Conservation (phyloP, 2,329 filamentous ascomycete species). For the Curvularia eragrostidis region DNA sequence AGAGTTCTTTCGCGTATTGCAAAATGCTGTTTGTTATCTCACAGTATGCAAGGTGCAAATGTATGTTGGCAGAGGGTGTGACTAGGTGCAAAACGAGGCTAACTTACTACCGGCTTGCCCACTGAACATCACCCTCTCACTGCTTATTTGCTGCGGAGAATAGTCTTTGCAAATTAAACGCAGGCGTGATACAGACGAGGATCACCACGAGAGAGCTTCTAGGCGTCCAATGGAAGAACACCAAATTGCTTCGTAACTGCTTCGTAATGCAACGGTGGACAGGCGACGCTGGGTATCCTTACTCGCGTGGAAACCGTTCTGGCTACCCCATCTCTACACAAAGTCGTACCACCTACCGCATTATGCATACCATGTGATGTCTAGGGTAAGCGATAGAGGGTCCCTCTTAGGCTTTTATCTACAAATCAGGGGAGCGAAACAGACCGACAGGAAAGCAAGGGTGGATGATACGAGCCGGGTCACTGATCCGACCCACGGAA, state of each 20-base stretch:
- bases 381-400: not conserved
- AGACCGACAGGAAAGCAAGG: not conserved
- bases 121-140: not conserved
- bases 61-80: not conserved
- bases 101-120: not conserved
- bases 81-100: not conserved
- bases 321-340: not conserved
- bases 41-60: not conserved
- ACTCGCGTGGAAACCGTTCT: not conserved
- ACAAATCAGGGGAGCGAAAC: not conserved
- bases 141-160: not conserved
- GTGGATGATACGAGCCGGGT: not conserved
- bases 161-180: not conserved
- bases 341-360: not conserved
- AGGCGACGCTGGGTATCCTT: not conserved
- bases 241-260: too few species aligned
- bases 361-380: not conserved
- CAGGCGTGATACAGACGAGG: not conserved
- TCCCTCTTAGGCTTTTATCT: not conserved
- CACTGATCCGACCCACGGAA: not conserved
- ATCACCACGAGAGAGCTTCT: not conserved
- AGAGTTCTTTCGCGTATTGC: too few species aligned
- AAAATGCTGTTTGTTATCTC: not conserved
- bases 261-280: not conserved
- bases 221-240: not conserved